Conservation (phyloP, 116 monocot genomes). For the Iris pallida region DNA sequence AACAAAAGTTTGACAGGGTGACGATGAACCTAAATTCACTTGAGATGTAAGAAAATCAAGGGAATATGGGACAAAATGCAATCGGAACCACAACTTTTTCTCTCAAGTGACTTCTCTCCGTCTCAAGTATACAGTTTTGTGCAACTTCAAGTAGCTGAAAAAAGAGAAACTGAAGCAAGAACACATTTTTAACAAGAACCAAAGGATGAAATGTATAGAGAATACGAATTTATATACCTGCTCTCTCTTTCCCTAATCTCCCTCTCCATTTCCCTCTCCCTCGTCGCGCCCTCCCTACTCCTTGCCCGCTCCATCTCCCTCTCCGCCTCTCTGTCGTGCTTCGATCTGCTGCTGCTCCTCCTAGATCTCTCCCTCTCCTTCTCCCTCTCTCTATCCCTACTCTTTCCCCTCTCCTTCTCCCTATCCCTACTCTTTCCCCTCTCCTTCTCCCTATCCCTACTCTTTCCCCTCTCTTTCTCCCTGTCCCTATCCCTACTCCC, state of each 20-base stretch:
- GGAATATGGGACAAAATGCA: background rate
- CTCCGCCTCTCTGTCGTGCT: conserved; percentile 14
- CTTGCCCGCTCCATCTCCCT: conserved; percentile 12
- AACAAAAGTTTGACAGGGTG: too few species aligned
- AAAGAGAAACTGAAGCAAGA: background rate
- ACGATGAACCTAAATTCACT: background rate
- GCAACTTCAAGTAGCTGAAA: background rate
- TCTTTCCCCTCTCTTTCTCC: conserved; percentile 7
- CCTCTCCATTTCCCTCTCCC: conserved; percentile 20
- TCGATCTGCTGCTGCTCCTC: conserved; percentile 9
- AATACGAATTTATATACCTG: conserved; percentile 7
- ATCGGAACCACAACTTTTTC: background rate
- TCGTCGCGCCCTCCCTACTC: conserved; percentile 10
- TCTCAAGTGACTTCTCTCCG: background rate
- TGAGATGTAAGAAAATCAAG: background rate
- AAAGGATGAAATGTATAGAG: background rate
- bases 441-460: background rate
- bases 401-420: conserved; percentile 13
- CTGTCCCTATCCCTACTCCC: conserved; percentile 1
- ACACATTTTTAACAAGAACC: background rate
- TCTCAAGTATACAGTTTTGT: background rate
- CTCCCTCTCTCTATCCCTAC: conserved; percentile 15
- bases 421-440: conserved; percentile 8
- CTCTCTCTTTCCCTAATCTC: conserved; percentile 30
- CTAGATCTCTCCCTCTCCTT: conserved; percentile 13